Percentiles rank a stretch among this genome's conserved stretches.
Conservation (phyloP, 2,329 filamentous ascomycete genomes). For the Coniochaeta hoffmannii region DNA sequence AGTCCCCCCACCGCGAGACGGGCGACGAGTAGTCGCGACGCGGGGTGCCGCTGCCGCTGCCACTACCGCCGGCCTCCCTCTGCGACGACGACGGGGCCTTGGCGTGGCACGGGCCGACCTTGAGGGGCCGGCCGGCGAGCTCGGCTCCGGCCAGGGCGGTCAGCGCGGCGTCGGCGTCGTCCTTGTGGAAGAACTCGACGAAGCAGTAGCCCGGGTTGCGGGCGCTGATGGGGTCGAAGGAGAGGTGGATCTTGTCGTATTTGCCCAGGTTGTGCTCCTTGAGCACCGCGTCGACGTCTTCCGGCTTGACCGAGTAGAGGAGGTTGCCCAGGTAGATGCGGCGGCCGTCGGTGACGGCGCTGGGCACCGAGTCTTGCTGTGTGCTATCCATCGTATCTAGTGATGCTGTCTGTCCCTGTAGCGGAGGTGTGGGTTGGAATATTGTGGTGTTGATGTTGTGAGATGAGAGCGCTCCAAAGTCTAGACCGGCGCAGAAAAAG, state of each 20-base stretch:
- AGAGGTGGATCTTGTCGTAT: conserved; percentile 56
- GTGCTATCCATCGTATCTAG: background rate
- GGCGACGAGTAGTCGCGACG: background rate
- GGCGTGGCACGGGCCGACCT: conserved; percentile 58
- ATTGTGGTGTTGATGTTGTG: background rate
- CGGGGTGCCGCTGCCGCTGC: background rate
- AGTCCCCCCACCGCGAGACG: conserved; percentile 36
- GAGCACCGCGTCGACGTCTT: conserved; percentile 27
- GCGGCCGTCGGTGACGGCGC: conserved; percentile 14
- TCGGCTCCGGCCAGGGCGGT: conserved; percentile 43
- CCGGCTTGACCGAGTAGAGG: conserved; percentile 40
- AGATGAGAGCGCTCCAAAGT: background rate
- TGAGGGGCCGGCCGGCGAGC: conserved; percentile 52
- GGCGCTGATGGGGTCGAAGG: conserved; percentile 58
- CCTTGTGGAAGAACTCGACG: conserved; percentile 53
- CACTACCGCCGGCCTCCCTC: too few species aligned
- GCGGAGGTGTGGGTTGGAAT: background rate
- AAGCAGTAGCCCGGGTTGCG: conserved; percentile 72
- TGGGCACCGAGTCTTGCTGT: background rate
- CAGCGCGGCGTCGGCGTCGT: conserved; percentile 51
- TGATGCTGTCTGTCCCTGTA: background rate
- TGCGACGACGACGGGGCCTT: conserved; percentile 24
- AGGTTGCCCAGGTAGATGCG: conserved; percentile 60
- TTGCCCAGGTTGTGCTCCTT: conserved; percentile 23
- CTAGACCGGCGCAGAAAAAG: background rate